Percentiles rank a stretch among this genome's conserved stretches.
phyloP scores from a whole-genome alignment of 2,329 filamentous ascomycete genomes.

The Xylariaceae sp. region DNA sequence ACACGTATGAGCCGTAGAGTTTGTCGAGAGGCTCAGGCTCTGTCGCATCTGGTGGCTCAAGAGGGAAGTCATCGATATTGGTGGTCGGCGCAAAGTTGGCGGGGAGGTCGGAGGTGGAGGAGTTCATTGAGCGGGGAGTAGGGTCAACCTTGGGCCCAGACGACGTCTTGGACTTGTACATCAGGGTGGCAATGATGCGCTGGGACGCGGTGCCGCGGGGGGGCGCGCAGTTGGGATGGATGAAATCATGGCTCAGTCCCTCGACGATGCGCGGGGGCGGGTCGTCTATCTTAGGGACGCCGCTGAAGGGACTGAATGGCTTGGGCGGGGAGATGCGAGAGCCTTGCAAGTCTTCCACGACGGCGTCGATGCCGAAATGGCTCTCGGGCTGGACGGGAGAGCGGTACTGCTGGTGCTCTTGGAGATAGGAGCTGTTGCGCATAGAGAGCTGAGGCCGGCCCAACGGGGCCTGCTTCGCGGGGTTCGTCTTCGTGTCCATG shows the following conservation, averaged over 20 bases:
- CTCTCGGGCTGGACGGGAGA: conserved; percentile 51
- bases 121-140: conserved; percentile 33
- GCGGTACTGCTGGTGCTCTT: conserved; percentile 61
- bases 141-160: conserved; percentile 26
- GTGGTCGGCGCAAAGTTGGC: conserved; percentile 57
- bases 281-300: conserved; percentile 55
- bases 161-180: conserved; percentile 50
- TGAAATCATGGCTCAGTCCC: conserved; percentile 58
- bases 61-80: conserved; percentile 54
- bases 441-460: conserved; percentile 48
- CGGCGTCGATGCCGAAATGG: conserved; percentile 61
- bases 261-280: conserved; percentile 56
- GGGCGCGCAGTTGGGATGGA: conserved; percentile 60
- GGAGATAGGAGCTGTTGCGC: conserved; percentile 60
- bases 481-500: conserved; percentile 27
- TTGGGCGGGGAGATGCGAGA: conserved; percentile 38
- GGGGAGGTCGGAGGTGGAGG: conserved; percentile 42
- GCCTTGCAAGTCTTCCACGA: conserved; percentile 52
- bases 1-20: conserved; percentile 63
- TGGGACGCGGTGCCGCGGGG: conserved; percentile 43
- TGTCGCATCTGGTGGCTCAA: conserved; percentile 51
- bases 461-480: conserved; percentile 23
- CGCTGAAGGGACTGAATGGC: conserved; percentile 50
- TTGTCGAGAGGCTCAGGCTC: conserved; percentile 59
- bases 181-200: conserved; percentile 58